These are phyloP conservation scores for Pleurostoma richardsiae DNA, from an alignment of 2,329 filamentous ascomycete genomes.

Conservation along the genomic window DNA sequence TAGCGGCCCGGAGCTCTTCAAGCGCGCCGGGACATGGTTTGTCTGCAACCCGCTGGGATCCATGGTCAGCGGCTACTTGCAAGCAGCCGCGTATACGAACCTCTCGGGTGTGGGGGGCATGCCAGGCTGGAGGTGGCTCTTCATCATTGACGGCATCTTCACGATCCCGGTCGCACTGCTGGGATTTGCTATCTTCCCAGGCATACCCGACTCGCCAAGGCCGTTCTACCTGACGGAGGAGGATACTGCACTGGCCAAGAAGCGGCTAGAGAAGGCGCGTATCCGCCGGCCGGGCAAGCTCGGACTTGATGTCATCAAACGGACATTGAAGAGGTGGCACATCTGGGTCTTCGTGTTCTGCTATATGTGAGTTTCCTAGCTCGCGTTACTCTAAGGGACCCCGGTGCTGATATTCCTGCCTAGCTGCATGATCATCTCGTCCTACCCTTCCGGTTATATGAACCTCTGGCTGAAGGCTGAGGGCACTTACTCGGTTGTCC, in stretches of 20 bases:
- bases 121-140: slow-evolving; percentile 48
- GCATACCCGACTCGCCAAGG: slow-evolving; percentile 30
- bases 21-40: slow-evolving; percentile 20
- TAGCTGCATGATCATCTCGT: slow-evolving; percentile 37
- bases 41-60: slow-evolving; percentile 19
- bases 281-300: slow-evolving; percentile 33
- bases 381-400: not conserved
- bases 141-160: slow-evolving; percentile 55
- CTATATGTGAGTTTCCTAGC: slow-evolving; percentile 36
- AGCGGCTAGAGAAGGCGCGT: slow-evolving; percentile 19
- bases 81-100: slow-evolving; percentile 49
- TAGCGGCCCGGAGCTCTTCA: slow-evolving; percentile 20
- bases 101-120: slow-evolving; percentile 43
- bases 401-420: not conserved
- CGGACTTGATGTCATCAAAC: slow-evolving; percentile 34
- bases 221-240: slow-evolving; percentile 27
- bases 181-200: slow-evolving; percentile 40
- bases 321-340: slow-evolving; percentile 41
- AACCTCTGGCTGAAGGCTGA: slow-evolving; percentile 47
- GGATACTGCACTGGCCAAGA: slow-evolving; percentile 29
- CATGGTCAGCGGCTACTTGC: slow-evolving; percentile 32
- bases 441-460: slow-evolving; percentile 43
- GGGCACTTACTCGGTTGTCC: slow-evolving; percentile 34
- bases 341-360: slow-evolving; percentile 43
- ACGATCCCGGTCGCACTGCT: slow-evolving; percentile 48